These are phyloP conservation scores for Colletotrichum melonis DNA, from an alignment of 2,329 filamentous ascomycete species.

Conservation along the genomic window DNA sequence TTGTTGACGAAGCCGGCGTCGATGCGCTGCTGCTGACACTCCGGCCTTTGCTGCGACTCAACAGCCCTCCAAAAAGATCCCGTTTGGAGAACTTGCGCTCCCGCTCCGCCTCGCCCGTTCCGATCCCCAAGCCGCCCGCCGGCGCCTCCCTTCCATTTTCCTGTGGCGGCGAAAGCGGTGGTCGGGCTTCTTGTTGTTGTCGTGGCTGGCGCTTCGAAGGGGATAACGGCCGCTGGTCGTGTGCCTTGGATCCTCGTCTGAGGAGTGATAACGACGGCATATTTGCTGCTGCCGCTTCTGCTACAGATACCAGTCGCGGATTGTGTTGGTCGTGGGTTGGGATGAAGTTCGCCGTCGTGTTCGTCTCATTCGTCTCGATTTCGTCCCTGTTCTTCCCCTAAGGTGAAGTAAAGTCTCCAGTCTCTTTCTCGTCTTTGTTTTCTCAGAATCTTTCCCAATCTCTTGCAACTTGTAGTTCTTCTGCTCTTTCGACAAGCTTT, in stretches of 20 bases:
- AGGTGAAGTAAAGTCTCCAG: not conserved
- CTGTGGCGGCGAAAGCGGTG: conserved; percentile 5
- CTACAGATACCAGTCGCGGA: conserved; percentile 1
- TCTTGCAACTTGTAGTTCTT: not conserved
- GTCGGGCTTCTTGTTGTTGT: not conserved
- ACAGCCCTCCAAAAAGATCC: conserved; percentile 44
- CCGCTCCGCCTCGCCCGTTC: conserved; percentile 16
- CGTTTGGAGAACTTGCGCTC: conserved; percentile 45
- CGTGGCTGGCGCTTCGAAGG: conserved; percentile 19
- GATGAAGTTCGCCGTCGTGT: conserved; percentile 6
- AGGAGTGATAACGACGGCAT: conserved; percentile 49
- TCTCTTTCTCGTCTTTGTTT: not conserved
- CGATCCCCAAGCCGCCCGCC: conserved; percentile 13
- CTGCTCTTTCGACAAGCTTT: not conserved
- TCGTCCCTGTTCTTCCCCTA: not conserved
- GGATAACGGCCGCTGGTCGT: conserved; percentile 31
- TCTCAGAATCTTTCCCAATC: not conserved
- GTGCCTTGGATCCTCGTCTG: conserved; percentile 40
- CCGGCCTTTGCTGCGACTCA: conserved; percentile 41
- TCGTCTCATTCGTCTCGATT: conserved; percentile 26
- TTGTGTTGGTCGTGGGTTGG: not conserved
- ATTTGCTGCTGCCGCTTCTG: not conserved
- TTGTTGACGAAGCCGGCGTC: conserved; percentile 13
- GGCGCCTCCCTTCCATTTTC: conserved; percentile 7
- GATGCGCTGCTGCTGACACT: conserved; percentile 10